Evolutionary conservation across 2,329 filamentous ascomycete species (phyloP).

Genomic region (Xylariaceae sp.): DNA sequence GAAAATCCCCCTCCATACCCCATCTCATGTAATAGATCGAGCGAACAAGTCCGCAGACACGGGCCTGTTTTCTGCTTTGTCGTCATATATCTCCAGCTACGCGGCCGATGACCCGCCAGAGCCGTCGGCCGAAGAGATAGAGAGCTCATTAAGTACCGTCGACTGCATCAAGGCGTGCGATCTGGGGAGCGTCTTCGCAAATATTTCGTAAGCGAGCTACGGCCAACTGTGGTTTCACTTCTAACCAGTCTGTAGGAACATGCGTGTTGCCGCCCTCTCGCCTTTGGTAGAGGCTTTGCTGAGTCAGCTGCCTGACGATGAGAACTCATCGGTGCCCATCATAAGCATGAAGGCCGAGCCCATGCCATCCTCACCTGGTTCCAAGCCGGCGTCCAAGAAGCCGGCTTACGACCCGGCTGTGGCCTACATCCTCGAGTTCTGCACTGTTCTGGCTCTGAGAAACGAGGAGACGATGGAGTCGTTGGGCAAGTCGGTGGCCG

Average conservation of each 20-base stretch:
- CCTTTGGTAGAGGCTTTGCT: slow-evolving; percentile 66
- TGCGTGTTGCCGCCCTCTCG: slow-evolving; percentile 52
- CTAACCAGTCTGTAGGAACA: no score
- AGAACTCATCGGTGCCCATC: slow-evolving; percentile 58
- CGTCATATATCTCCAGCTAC: slow-evolving; percentile 97
- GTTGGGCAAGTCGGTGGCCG: slow-evolving; percentile 72
- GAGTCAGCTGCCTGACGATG: slow-evolving; percentile 79
- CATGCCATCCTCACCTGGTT: slow-evolving; percentile 53
- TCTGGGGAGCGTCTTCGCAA: slow-evolving; percentile 73
- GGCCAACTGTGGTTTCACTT: neutral
- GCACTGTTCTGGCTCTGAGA: slow-evolving; percentile 71
- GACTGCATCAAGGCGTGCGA: slow-evolving; percentile 90
- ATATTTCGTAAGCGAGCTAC: slow-evolving; percentile 73
- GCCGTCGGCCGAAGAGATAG: slow-evolving; percentile 92
- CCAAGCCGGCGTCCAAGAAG: slow-evolving; percentile 43
- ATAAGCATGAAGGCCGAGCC: slow-evolving; percentile 88
- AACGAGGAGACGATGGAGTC: slow-evolving; percentile 64
- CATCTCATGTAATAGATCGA: slow-evolving; percentile 87
- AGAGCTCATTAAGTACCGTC: slow-evolving; percentile 88
- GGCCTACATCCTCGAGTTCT: slow-evolving; percentile 86
- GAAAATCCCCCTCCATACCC: slow-evolving; percentile 80
- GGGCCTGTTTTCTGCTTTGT: slow-evolving; percentile 88
- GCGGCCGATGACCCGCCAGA: slow-evolving; percentile 96
- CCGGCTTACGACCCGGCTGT: slow-evolving; percentile 76
- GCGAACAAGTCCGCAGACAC: slow-evolving; percentile 70